Evolutionary conservation across 169 alveolate genomes (phyloP).

Genomic region (Eimeria mitis): DNA sequence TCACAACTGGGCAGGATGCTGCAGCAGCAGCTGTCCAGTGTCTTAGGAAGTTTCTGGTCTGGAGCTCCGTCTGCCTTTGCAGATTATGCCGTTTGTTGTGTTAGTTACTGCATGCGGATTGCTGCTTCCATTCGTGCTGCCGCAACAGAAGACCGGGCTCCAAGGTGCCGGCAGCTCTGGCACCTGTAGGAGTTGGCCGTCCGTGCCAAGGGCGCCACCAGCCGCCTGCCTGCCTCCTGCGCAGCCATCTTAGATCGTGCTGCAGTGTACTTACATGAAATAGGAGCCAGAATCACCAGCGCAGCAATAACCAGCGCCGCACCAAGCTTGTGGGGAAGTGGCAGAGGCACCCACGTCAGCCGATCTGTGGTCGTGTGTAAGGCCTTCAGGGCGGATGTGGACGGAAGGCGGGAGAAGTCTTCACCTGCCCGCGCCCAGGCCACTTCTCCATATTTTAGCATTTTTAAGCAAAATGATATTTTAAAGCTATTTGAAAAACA

Average conservation of each 20-base stretch:
- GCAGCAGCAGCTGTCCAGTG: conserved; percentile 24
- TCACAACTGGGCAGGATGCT: neutral
- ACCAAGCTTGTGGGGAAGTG: neutral
- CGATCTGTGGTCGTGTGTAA: neutral
- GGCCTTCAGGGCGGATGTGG: conserved; percentile 17
- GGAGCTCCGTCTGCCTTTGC: neutral
- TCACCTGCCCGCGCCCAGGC: neutral
- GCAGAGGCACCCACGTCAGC: neutral
- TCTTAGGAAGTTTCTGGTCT: neutral
- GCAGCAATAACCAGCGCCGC: neutral
- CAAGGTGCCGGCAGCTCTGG: neutral
- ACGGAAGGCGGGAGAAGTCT: conserved; percentile 18
- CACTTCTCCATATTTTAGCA: neutral
- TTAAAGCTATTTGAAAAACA: neutral
- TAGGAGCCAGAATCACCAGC: neutral
- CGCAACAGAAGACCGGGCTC: neutral
- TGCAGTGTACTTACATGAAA: conserved; percentile 3
- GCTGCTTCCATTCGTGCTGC: neutral
- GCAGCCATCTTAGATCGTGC: neutral
- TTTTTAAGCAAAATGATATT: neutral
- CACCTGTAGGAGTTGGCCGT: neutral
- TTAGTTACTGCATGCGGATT: neutral
- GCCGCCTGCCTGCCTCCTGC: conserved; percentile 18
- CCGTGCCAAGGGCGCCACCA: neutral
- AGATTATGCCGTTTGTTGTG: neutral